Base-by-base conservation (phyloP, 2,329 filamentous ascomycete genomes). In the Aspergillus persii region DNA sequence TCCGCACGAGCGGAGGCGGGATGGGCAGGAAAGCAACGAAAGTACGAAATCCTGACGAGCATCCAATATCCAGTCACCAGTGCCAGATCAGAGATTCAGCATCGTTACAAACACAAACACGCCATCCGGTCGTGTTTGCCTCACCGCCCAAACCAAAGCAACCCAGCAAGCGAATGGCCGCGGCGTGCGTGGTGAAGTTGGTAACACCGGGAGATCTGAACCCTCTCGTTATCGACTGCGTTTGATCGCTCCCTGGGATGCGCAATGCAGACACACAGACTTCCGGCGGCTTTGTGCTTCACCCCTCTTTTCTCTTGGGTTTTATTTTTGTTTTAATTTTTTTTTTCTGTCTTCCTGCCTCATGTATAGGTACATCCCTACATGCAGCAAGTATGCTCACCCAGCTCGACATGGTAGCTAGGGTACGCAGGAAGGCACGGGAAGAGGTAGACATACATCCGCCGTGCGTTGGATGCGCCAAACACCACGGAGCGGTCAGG, bases 401-500 rank as follows among this genome's bases (percentile, higher is more conserved):
- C 15, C 36, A 41, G 15, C 12, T n/a, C 7, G 36, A 12, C n/a
- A 15, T 12, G 36, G 12, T 12, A 15, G 36, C 36, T 15, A n/a
- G 36, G 30, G 30, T 49, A 15, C 29, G 39, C 47, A 8, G 33
- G 11, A 6, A 56, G 8, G 48, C 44, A 44, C 44, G 50, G 55
- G 54, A 53, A 50, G 26, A 58, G 53, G 41, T 59, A 52, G 58
- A 60, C 54, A 55, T 58, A 57, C 51, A 46, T 50, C 57, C 47
- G 51, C 57, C 47, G 57, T 59, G 52, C 36, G 8, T 11, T 52
- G 53, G 48, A 59, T 61, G 60, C 49, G 53, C 56, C 60, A 62
- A 58, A 62, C 60, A 56, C 26, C 18, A 33, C 54, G 53, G 52
- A 60, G 60, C 58, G 58, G 55, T 62, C 51, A 57, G 39, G 50